Base-by-base conservation (phyloP, 2,329 filamentous ascomycete species). In the Acarospora socialis region DNA sequence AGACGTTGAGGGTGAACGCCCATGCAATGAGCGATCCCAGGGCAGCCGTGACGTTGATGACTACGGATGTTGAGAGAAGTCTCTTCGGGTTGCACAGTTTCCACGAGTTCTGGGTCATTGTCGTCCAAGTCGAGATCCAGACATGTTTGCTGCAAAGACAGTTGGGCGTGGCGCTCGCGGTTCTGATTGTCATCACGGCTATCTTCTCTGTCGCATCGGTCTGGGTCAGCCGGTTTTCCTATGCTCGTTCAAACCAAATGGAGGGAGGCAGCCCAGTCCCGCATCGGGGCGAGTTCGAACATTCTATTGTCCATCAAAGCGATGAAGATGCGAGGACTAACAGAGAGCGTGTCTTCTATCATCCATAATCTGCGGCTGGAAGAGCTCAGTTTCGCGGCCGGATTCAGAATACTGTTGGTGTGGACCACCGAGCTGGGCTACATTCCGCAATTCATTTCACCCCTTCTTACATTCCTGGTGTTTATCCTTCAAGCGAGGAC, bases 221-320 rank as follows among this genome's bases (percentile, higher is more conserved):
- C 52, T 54, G 47, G 49, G 47, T 4, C n/a, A n/a, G n/a, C n/a
- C n/a, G n/a, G n/a, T n/a, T 52, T 56, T 27, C 52, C 58, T 3
- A 52, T 56, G 13, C 37, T 50, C 2, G 46, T 47, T 9, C 63
- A 66, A 35, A 56, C 55, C 4, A 42, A 48, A 10, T 70, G 66
- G 66, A 53, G 68, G 20, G 52, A 60, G 27, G 63, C 63, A 7
- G 64, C 66, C 10, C 56, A 69, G 41, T 50, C 50, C 16, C 59
- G 65, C 3, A 59, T 70, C 13, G 60, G 56, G 4, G 56, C 58
- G 10, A 69, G 65, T 0, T 52, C 60, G 4, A 54, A 55, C 4
- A 60, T 65, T 40, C 49, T 69, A 1, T 56, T 54, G 3, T 60
- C 57, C 12, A 66, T 70, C 50, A 68, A 66, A 40, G 59, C 57